phyloP scores from a whole-genome alignment of 345 rosid genomes.

The Gossypium sturtianum region DNA sequence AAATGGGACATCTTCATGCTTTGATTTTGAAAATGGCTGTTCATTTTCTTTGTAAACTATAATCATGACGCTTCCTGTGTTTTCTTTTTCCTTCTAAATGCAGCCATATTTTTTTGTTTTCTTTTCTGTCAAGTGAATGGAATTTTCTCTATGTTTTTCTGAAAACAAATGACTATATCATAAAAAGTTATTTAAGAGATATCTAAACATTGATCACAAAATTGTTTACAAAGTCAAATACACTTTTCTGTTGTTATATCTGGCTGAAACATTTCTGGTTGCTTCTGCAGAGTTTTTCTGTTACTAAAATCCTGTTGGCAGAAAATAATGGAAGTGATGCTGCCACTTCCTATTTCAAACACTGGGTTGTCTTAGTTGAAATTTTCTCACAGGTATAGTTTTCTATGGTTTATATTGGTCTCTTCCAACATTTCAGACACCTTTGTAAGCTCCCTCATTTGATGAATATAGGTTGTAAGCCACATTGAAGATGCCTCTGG shows the following conservation, averaged over 20 bases:
- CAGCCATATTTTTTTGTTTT: not conserved
- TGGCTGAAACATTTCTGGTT: constrained; percentile 3
- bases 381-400: constrained; percentile 71
- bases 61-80: not conserved
- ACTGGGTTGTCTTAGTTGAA: constrained; percentile 80
- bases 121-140: not conserved
- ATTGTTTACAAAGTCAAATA: not conserved
- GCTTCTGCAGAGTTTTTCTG: constrained; percentile 62
- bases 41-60: not conserved
- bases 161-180: not conserved
- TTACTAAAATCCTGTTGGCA: constrained; percentile 47
- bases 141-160: not conserved
- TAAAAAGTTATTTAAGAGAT: constrained; percentile 1
- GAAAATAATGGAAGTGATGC: constrained; percentile 42
- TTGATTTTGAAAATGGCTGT: not conserved
- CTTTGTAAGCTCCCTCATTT: constrained; percentile 11
- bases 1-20: not conserved
- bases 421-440: not conserved
- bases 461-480: constrained; percentile 49
- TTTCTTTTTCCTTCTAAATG: not conserved
- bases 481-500: constrained; percentile 62
- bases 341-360: constrained; percentile 54
- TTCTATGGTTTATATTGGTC: constrained; percentile 5
- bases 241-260: not conserved
- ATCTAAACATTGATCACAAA: not conserved